Percentiles rank a stretch among this genome's conserved stretches.
Evolutionary conservation across 768 basidiomycete genomes (phyloP).

Genomic region (Tulasnella sp.): DNA sequence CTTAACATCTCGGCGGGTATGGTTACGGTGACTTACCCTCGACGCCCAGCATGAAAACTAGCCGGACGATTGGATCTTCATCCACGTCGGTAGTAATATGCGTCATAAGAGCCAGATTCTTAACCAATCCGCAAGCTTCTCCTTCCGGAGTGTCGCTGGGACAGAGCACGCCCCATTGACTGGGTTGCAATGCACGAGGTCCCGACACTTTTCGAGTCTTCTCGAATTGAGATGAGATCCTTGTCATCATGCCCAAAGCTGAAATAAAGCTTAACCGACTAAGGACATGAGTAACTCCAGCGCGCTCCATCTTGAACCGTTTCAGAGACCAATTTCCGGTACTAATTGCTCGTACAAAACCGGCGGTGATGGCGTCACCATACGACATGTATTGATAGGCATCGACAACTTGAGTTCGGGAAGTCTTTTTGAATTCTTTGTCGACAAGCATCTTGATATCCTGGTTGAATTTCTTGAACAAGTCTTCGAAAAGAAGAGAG

Average conservation of each 20-base stretch:
- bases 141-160: constrained; percentile 99
- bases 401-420: constrained; percentile 90
- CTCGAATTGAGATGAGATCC: constrained; percentile 97
- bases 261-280: constrained; percentile 94
- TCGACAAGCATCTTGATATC: constrained; percentile 94
- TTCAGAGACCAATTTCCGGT: constrained; percentile 99
- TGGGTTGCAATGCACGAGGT: constrained; percentile 92
- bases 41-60: constrained; percentile 93
- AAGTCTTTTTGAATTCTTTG: constrained; percentile 94
- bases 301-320: constrained; percentile 99
- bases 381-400: constrained; percentile 92
- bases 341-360: constrained; percentile 94
- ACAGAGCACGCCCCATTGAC: constrained; percentile 98
- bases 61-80: constrained; percentile 84
- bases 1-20: neutral
- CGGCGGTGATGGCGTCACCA: constrained; percentile 92
- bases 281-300: constrained; percentile 96
- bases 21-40: constrained; percentile 60
- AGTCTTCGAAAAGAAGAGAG: constrained; percentile 92
- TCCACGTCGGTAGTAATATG: constrained; percentile 99
- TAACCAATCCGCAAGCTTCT: constrained; percentile 97
- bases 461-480: constrained; percentile 97
- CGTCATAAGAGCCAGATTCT: constrained; percentile 98
- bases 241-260: constrained; percentile 99
- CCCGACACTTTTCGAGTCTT: constrained; percentile 99